Base-by-base conservation (phyloP, 345 rosid genomes). In the Cochlearia excelsa region DNA sequence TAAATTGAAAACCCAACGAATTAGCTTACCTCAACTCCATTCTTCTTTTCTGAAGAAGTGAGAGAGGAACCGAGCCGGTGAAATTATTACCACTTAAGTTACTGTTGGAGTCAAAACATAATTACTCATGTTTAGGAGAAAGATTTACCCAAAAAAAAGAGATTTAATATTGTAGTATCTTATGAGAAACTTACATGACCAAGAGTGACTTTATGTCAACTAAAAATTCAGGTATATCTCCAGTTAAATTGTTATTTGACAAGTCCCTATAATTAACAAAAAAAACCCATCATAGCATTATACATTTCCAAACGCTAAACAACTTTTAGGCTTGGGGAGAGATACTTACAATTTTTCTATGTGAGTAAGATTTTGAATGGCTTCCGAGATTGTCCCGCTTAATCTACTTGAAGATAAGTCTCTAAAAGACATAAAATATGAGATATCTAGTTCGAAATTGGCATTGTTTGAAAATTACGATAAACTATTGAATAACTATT, bases 101-200 rank as follows among this genome's bases (percentile, higher is more conserved):
- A 45, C 84, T 77, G 63, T 53, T 53, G 34, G 41, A 65, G 3
- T 54, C 11, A 23, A 1, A 30, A 1, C 23, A 2, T 43, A 5
- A 61, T 1, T 4, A 9, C 9, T 16, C 16, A 53, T 7, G n/a
- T 27, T 2, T 26, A 35, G 37, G 26, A 23, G 6, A 26, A 7
- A 9, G 1, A 2, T 35, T 9, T 29, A 9, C 35, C 56, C 7
- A 16, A 16, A 16, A 16, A 16, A 16, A 16, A 16, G 23, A 0
- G 23, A 0, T 16, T 16, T 16, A 16, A 16, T 16, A 16, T 16
- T 16, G 23, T 16, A 16, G 23, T 16, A 16, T 16, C 23, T 16
- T 16, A 30, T 4, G 2, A n/a, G 0, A n/a, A 49, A 79, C 85
- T 77, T 62, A 82, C 84, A 84, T 60, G 60, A 64, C 4, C 45